phyloP scores from a whole-genome alignment of 2,329 filamentous ascomycete species.

The Bipolaris zeicola region DNA sequence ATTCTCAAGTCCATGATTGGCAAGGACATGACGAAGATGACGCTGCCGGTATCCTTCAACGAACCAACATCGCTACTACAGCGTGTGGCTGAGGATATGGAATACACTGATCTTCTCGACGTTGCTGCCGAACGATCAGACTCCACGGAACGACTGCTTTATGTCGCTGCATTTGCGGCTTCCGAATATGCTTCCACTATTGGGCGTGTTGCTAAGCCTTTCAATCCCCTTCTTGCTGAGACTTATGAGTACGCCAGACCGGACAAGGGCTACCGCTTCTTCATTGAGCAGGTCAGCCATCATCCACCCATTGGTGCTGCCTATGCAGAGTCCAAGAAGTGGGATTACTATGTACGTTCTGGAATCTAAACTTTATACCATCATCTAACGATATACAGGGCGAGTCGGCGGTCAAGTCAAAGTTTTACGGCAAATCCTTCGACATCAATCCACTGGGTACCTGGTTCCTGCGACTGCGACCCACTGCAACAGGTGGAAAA shows the following conservation, averaged over 20 bases:
- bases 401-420: slow-evolving; percentile 92
- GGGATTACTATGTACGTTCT: slow-evolving; percentile 80
- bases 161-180: slow-evolving; percentile 93
- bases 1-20: slow-evolving; percentile 99
- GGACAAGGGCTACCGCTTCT: slow-evolving; percentile 97
- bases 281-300: slow-evolving; percentile 97
- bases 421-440: slow-evolving; percentile 97
- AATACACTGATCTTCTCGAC: slow-evolving; percentile 92
- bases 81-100: slow-evolving; percentile 96
- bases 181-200: slow-evolving; percentile 98
- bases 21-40: slow-evolving; percentile 99
- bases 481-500: slow-evolving; percentile 66
- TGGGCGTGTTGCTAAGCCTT: slow-evolving; percentile 94
- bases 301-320: slow-evolving; percentile 94
- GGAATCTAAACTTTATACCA: neutral
- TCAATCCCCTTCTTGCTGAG: slow-evolving; percentile 94
- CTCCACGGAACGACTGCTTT: slow-evolving; percentile 89
- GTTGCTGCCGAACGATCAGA: slow-evolving; percentile 83
- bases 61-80: slow-evolving; percentile 95
- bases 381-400: slow-evolving; percentile 59
- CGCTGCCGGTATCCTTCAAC: slow-evolving; percentile 95
- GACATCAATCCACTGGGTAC: slow-evolving; percentile 96
- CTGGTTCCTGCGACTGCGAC: slow-evolving; percentile 90
- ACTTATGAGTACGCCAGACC: slow-evolving; percentile 96
- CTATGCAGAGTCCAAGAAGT: slow-evolving; percentile 88